These are phyloP conservation scores for Wickerhamiella alocasiicola DNA, from an alignment of 805 yeast genomes.

Conservation along the genomic window DNA sequence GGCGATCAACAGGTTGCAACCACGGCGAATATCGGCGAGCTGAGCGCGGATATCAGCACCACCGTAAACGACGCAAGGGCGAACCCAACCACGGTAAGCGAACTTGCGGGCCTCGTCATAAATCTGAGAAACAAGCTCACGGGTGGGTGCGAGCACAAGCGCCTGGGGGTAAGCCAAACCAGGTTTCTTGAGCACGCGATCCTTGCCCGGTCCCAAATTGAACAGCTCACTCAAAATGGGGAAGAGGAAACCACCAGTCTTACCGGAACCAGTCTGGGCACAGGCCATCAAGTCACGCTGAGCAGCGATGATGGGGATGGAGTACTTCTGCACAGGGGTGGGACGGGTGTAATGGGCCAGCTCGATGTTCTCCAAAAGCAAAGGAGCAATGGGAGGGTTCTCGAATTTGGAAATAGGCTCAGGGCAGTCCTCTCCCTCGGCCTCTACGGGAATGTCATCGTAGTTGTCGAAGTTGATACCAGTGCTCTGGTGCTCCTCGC, in stretches of 20 bases:
- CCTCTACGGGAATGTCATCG: constrained; percentile 98
- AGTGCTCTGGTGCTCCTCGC: constrained; percentile 70
- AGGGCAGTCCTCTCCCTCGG: constrained; percentile 88
- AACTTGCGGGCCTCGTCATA: constrained; percentile 92
- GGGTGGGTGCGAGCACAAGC: constrained; percentile 93
- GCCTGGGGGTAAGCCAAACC: constrained; percentile 80
- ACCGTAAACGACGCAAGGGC: constrained; percentile 93
- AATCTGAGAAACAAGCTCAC: constrained; percentile 97
- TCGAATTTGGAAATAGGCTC: constrained; percentile 83
- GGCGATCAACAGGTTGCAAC: constrained; percentile 93
- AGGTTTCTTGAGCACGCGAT: constrained; percentile 32
- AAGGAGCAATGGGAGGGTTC: constrained; percentile 78
- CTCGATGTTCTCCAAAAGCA: constrained; percentile 75
- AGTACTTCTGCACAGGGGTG: constrained; percentile 92
- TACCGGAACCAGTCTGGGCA: constrained; percentile 99
- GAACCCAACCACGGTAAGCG: constrained; percentile 96
- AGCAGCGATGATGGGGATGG: constrained; percentile 78
- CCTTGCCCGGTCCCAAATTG: constrained; percentile 63
- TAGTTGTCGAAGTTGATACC: constrained; percentile 98
- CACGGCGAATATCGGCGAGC: constrained; percentile 76
- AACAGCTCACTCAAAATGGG: constrained; percentile 91
- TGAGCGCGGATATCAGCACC: constrained; percentile 91
- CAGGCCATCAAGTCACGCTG: constrained; percentile 94
- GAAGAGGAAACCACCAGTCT: constrained; percentile 98
- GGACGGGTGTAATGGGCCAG: constrained; percentile 89